phyloP scores from a whole-genome alignment of 2,329 filamentous ascomycete genomes.

The Xylaria sp. region DNA sequence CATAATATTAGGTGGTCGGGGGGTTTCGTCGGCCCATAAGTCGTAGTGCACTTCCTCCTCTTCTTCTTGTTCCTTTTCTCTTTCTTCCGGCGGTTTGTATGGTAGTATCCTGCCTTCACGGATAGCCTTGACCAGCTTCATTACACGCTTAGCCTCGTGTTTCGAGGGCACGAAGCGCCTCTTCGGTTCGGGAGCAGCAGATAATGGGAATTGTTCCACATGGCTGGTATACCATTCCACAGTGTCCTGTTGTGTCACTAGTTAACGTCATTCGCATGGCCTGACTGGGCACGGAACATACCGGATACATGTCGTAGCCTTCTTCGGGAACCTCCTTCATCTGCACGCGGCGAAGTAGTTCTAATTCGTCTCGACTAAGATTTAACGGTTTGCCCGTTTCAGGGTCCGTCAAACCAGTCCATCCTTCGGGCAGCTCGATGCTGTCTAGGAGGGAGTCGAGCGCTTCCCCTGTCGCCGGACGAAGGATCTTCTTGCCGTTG shows the following conservation, averaged over 20 bases:
- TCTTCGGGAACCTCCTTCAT: slow-evolving; percentile 89
- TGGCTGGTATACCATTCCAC: slow-evolving; percentile 94
- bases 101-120: slow-evolving; percentile 93
- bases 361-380: slow-evolving; percentile 86
- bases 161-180: slow-evolving; percentile 95
- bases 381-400: slow-evolving; percentile 92
- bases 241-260: slow-evolving; percentile 67
- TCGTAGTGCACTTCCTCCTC: slow-evolving; percentile 82
- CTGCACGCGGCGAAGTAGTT: slow-evolving; percentile 88
- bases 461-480: slow-evolving; percentile 92
- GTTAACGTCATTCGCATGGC: slow-evolving; percentile 7
- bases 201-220: slow-evolving; percentile 93
- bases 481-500: slow-evolving; percentile 97
- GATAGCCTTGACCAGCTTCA: slow-evolving; percentile 97
- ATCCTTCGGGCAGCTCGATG: slow-evolving; percentile 96
- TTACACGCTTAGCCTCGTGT: slow-evolving; percentile 94
- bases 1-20: slow-evolving; percentile 87
- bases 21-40: slow-evolving; percentile 92
- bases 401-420: slow-evolving; percentile 95
- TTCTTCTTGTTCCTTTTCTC: slow-evolving; percentile 75
- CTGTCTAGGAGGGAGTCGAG: slow-evolving; percentile 93
- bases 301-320: slow-evolving; percentile 91
- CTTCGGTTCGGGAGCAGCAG: slow-evolving; percentile 94
- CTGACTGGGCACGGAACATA: slow-evolving; percentile 52
- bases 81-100: slow-evolving; percentile 79